phyloP scores from a whole-genome alignment of 192 early-diverging fungal genomes.

The Backusella morwellensis region DNA sequence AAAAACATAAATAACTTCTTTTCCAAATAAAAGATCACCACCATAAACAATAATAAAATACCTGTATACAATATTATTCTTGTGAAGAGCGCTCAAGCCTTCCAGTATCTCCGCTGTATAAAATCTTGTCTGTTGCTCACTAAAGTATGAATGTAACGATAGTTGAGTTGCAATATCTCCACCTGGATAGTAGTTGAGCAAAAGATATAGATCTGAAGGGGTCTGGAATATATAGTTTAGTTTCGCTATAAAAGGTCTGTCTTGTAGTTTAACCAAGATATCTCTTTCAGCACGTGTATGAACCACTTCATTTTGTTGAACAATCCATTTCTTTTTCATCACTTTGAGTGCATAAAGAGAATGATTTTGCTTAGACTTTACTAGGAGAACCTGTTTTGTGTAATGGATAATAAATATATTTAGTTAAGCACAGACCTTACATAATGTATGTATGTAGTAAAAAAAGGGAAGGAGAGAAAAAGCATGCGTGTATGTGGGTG shows the following conservation, averaged over 20 bases:
- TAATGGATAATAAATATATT: not conserved
- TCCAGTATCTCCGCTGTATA: conserved; percentile 69
- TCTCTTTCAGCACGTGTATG: conserved; percentile 78
- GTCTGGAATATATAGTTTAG: conserved; percentile 79
- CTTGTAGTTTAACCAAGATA: conserved; percentile 45
- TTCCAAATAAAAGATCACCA: not conserved
- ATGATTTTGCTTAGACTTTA: conserved; percentile 70
- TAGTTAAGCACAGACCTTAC: conserved; percentile 1
- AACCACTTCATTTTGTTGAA: conserved; percentile 70
- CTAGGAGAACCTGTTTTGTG: conserved; percentile 32
- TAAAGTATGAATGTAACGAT: conserved; percentile 61
- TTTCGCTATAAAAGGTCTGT: conserved; percentile 65
- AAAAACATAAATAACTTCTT: not conserved
- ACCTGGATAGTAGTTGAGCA: conserved; percentile 77
- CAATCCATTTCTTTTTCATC: conserved; percentile 70
- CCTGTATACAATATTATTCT: conserved; percentile 63
- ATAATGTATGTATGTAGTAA: not conserved
- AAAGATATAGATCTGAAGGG: conserved; percentile 69
- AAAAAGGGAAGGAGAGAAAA: not conserved
- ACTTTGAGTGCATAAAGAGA: conserved; percentile 81
- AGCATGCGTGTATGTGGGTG: not conserved
- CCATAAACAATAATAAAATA: not conserved
- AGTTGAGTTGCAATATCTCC: conserved; percentile 80
- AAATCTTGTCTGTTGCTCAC: conserved; percentile 60
- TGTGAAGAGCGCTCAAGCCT: conserved; percentile 67